Evolutionary conservation across 345 rosid species (phyloP), one percentile per base, ranked within the genome.

Genomic region (Eutrema heterophyllum): DNA sequence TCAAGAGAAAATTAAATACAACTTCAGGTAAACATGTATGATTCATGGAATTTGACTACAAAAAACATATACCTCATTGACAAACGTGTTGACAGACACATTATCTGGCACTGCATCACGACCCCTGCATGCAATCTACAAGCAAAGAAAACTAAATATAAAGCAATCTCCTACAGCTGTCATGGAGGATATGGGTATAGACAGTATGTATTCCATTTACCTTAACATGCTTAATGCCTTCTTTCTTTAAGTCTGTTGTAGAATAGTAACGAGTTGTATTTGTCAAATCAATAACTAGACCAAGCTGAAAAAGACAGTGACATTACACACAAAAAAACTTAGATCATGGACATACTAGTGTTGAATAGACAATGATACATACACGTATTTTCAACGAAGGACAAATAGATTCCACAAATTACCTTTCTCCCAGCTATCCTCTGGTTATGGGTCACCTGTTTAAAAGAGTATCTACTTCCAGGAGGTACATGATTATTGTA

Each of bases 251-350:
- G 77, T 92, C 98, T 24, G 64, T 4, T 12, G 89, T 74, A 70
- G 82, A 75, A 82, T 96, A 96, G 85, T 96, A 92, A 46, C 96
- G 96, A 32, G 82, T 76, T 48, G 99, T 92, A 85, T 96, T 96
- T 52, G 99, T 96, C 84, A 96, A 84, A 88, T 96, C 99, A 69
- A 96, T 92, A 79, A 96, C 99, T 70, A 96, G 81, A 72, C 97
- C 99, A 79, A 96, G 90, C 99, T 96, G 90, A n/a, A 64, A 71
- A 56, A 40, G 49, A 13, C 10, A 73, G 75, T 64, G 59, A 56
- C 50, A 61, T 16, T 30, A 50, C 62, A 29, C 18, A 59, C 2
- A 21, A 21, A 27, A 38, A 39, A 51, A 30, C 16, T 64, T 49
- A 60, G 45, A 73, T 73, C 39, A 74, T 32, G 27, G 55, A 51